A percentile compares a stretch with the other conserved stretches of the same genome.
Evolutionary conservation across 2,329 filamentous ascomycete genomes (phyloP).

Genomic region (Clarireedia hainanense): DNA sequence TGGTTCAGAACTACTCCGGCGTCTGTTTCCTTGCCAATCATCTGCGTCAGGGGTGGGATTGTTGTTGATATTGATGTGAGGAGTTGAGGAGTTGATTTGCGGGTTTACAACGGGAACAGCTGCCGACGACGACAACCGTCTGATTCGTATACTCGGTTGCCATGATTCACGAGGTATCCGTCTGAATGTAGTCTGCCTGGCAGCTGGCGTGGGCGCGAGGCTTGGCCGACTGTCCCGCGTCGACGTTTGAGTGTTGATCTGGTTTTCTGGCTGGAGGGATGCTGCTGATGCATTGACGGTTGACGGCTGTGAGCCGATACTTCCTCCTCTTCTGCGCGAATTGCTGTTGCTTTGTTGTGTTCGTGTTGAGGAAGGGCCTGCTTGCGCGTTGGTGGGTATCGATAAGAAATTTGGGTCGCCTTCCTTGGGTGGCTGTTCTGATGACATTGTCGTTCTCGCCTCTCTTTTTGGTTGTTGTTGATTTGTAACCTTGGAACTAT

Average conservation of each 20-base stretch:
- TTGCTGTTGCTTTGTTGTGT: too few relatives aligned
- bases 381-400: not conserved
- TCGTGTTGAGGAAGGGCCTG: not conserved
- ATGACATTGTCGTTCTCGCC: slow-evolving; percentile 3
- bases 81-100: slow-evolving; percentile 1
- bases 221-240: not conserved
- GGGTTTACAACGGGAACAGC: not conserved
- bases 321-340: not conserved
- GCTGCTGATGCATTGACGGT: not conserved
- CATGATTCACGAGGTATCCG: slow-evolving; percentile 3
- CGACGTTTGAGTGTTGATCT: not conserved
- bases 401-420: slow-evolving; percentile 4
- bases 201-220: not conserved
- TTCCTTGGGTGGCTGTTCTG: not conserved
- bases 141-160: slow-evolving; percentile 22
- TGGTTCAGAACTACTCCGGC: slow-evolving; percentile 13
- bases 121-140: slow-evolving; percentile 11
- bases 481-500: not conserved
- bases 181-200: not conserved
- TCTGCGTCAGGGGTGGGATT: not conserved
- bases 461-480: not conserved
- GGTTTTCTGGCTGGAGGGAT: not conserved
- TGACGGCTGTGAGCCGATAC: not conserved
- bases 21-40: slow-evolving; percentile 5
- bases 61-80: not conserved